Conservation (phyloP, 495 filamentous ascomycete genomes). For the Clohesyomyces aquaticus region DNA sequence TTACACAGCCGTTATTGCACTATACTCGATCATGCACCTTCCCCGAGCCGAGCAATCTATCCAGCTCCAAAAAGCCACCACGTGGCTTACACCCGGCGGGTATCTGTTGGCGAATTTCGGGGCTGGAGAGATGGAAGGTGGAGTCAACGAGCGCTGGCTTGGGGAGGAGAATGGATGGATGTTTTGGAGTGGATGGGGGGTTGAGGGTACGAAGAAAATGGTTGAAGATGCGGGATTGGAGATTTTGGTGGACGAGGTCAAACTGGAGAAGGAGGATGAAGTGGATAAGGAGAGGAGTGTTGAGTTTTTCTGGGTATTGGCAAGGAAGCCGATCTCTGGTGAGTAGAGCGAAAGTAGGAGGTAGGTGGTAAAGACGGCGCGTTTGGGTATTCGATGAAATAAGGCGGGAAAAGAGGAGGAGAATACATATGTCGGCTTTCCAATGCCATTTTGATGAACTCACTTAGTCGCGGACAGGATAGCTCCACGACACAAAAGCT, state of each 20-base stretch:
- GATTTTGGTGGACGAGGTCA: conserved; percentile 23
- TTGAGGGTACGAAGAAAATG: conserved; percentile 28
- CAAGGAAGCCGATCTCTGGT: conserved; percentile 33
- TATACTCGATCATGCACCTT: conserved; percentile 55
- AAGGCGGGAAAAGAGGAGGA: too few species aligned
- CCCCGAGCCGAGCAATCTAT: conserved; percentile 49
- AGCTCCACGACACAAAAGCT: too few species aligned
- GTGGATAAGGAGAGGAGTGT: too few species aligned
- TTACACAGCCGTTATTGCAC: conserved; percentile 51
- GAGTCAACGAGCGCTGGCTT: conserved; percentile 40
- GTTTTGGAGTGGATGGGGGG: conserved; percentile 54
- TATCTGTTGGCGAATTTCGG: conserved; percentile 50
- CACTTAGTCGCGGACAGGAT: too few species aligned
- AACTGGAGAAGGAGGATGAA: conserved; percentile 22
- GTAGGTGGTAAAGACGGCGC: too few species aligned
- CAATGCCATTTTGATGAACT: too few species aligned
- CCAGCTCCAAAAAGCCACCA: conserved; percentile 45
- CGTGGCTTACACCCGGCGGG: conserved; percentile 53
- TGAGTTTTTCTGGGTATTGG: conserved; percentile 38
- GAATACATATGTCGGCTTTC: too few species aligned
- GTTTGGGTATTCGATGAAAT: too few species aligned
- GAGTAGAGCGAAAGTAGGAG: too few species aligned
- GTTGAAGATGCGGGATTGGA: conserved; percentile 35
- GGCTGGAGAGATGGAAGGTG: conserved; percentile 34
- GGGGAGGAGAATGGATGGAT: conserved; percentile 43